Conservation (phyloP, 2,329 filamentous ascomycete genomes). For the Fusarium sp. region DNA sequence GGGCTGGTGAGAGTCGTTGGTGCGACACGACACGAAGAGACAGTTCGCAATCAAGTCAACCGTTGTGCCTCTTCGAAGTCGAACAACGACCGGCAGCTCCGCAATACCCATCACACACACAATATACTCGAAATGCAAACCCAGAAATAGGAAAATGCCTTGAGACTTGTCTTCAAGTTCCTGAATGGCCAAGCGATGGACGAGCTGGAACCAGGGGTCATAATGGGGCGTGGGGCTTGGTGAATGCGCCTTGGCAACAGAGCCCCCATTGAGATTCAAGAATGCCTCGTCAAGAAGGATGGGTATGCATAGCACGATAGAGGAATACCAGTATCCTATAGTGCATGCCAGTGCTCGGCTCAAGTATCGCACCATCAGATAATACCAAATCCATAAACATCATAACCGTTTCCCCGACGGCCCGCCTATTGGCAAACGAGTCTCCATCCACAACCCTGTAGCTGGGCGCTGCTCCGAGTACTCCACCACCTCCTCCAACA, state of each 20-base stretch:
- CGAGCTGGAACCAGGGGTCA: constrained; percentile 35
- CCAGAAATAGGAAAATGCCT: constrained; percentile 36
- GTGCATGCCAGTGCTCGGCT: not conserved
- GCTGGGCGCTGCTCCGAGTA: not conserved
- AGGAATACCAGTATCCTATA: constrained; percentile 11
- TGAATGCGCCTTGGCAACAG: constrained; percentile 38
- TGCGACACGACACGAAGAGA: not conserved
- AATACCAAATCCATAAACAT: not conserved
- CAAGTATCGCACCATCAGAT: constrained; percentile 16
- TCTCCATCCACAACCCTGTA: constrained; percentile 7
- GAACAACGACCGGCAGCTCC: constrained; percentile 26
- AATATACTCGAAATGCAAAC: constrained; percentile 2
- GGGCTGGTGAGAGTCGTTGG: constrained; percentile 30
- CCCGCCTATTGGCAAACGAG: not conserved
- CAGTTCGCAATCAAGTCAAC: not conserved
- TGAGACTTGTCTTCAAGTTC: constrained; percentile 13
- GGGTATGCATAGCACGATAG: constrained; percentile 5
- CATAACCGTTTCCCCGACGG: constrained; percentile 23
- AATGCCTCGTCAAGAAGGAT: constrained; percentile 35
- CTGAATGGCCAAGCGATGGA: constrained; percentile 31
- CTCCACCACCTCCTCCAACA: constrained; percentile 3
- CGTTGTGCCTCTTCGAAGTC: constrained; percentile 18
- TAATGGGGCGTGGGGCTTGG: constrained; percentile 35
- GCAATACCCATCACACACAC: constrained; percentile 8
- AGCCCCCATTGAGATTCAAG: constrained; percentile 26